A percentile compares a stretch with the other conserved stretches of the same genome.
Evolutionary conservation across 306 rosid species (phyloP).

Genomic region (Ormosia semicastrata): DNA sequence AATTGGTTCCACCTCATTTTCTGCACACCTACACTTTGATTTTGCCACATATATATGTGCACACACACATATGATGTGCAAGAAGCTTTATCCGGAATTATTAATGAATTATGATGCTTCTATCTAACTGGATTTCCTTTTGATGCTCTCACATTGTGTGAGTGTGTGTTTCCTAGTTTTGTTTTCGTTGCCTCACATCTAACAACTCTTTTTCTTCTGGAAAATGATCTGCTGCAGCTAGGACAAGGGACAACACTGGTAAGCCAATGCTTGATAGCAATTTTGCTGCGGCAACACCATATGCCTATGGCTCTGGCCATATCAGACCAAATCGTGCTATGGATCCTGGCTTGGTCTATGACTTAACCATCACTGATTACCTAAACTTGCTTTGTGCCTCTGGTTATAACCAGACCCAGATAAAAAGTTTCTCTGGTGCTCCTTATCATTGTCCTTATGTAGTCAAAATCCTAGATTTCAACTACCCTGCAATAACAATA

Average conservation of each 20-base stretch:
- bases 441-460: constrained; percentile 33
- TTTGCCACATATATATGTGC: too few species aligned
- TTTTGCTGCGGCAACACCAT: constrained; percentile 37
- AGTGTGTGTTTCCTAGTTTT: too few species aligned
- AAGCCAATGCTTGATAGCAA: constrained; percentile 43
- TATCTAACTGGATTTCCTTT: too few species aligned
- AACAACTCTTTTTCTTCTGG: neutral
- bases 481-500: constrained; percentile 68
- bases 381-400: constrained; percentile 56
- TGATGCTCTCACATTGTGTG: too few species aligned
- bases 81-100: too few species aligned
- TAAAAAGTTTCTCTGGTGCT: constrained; percentile 18
- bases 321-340: constrained; percentile 65
- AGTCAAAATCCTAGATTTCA: constrained; percentile 48
- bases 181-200: neutral
- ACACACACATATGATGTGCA: too few species aligned
- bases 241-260: constrained; percentile 54
- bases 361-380: constrained; percentile 49
- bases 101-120: too few species aligned
- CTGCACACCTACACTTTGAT: too few species aligned
- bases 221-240: constrained; percentile 33
- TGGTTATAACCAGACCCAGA: constrained; percentile 43
- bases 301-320: constrained; percentile 63
- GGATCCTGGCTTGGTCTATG: constrained; percentile 85
- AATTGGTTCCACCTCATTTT: too few species aligned